phyloP scores from a whole-genome alignment of 2,329 filamentous ascomycete genomes.

The Akanthomyces uredinophilus region DNA sequence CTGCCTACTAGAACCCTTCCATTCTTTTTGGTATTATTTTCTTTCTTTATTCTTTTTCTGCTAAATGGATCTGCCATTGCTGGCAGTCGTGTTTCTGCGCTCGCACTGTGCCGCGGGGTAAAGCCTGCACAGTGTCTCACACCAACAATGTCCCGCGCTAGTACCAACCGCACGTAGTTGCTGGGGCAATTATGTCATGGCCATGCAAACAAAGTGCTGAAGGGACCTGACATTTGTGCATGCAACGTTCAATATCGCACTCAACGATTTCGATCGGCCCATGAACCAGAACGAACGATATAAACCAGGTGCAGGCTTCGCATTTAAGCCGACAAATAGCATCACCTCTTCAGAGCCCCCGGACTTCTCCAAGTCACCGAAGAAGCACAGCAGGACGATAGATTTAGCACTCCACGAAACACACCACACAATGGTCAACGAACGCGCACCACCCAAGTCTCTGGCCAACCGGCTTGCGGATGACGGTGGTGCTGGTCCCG shows the following conservation, averaged over 20 bases:
- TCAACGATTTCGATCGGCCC: background rate
- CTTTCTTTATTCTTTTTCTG: background rate
- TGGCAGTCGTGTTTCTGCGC: background rate
- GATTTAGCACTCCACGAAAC: conserved; percentile 19
- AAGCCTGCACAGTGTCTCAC: conserved; percentile 16
- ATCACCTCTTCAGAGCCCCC: conserved; percentile 22
- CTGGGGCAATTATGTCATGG: conserved; percentile 28
- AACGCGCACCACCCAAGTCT: conserved; percentile 39
- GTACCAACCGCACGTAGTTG: conserved; percentile 20
- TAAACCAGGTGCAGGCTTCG: conserved; percentile 28
- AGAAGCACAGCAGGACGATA: conserved; percentile 9
- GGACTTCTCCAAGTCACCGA: conserved; percentile 17
- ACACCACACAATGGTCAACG: conserved; percentile 39
- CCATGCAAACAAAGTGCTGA: conserved; percentile 17
- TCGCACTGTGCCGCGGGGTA: conserved; percentile 13
- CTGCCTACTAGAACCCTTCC: background rate
- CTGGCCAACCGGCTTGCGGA: conserved; percentile 31
- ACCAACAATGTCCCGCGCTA: conserved; percentile 7
- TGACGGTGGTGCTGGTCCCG: conserved; percentile 21
- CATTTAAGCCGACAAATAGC: conserved; percentile 28
- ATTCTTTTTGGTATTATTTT: no score
- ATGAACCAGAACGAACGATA: conserved; percentile 18
- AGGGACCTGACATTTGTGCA: conserved; percentile 15
- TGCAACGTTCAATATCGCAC: conserved; percentile 14
- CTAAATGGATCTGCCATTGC: background rate